phyloP scores from a whole-genome alignment of 345 rosid genomes.

The Mallotus nudiflorus region DNA sequence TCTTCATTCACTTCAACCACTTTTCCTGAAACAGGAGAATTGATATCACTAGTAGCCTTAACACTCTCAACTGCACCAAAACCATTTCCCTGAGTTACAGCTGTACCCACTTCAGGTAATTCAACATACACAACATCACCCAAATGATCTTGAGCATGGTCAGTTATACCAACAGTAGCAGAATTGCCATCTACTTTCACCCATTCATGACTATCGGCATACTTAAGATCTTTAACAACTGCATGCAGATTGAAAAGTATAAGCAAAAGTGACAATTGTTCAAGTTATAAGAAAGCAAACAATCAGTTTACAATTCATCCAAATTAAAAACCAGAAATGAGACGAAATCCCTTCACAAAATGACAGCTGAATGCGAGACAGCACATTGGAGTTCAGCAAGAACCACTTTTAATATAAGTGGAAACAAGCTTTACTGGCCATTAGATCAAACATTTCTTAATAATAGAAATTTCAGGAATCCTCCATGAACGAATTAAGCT shows the following conservation, averaged over 20 bases:
- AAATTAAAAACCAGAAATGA: background rate
- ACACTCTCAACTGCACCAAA: slow-evolving; percentile 99
- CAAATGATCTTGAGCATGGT: slow-evolving; percentile 96
- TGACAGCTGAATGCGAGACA: slow-evolving; percentile 4
- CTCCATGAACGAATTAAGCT: too few relatives aligned
- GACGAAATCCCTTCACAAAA: background rate
- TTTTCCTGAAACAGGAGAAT: slow-evolving; percentile 87
- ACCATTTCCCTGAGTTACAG: slow-evolving; percentile 62
- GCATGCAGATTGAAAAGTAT: slow-evolving; percentile 19
- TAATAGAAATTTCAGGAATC: too few relatives aligned
- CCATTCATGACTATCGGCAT: slow-evolving; percentile 93
- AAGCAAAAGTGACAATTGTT: slow-evolving; percentile 5
- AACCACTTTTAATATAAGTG: background rate
- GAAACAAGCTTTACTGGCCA: too few relatives aligned
- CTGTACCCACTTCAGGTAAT: slow-evolving; percentile 71
- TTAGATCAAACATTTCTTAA: too few relatives aligned
- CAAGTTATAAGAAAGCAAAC: background rate
- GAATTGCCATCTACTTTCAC: slow-evolving; percentile 73
- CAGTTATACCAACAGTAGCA: slow-evolving; percentile 87
- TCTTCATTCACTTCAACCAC: slow-evolving; percentile 74
- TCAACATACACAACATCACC: slow-evolving; percentile 98
- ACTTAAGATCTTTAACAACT: slow-evolving; percentile 83
- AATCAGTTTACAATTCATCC: background rate
- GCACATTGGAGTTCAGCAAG: background rate
- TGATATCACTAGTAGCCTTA: slow-evolving; percentile 94